Evolutionary conservation across 129 eudicot genomes (phyloP).

Genomic region (Lactuca sativa): DNA sequence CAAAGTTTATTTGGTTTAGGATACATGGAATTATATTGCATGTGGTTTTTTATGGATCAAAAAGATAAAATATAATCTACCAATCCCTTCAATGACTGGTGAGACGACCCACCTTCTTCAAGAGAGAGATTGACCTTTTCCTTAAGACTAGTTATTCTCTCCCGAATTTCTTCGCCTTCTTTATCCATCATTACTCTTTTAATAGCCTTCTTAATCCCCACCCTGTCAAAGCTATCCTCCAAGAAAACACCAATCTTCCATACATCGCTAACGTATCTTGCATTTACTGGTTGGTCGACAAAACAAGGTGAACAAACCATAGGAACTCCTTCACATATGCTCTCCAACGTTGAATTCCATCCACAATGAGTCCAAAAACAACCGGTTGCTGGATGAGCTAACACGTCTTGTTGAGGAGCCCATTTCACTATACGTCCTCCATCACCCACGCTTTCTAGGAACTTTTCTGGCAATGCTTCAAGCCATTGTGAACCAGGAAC

Average conservation of each 20-base stretch:
- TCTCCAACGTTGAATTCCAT: not conserved
- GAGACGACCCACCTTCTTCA: not conserved
- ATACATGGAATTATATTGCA: not conserved
- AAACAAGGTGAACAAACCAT: not conserved
- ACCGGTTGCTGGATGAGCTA: not conserved
- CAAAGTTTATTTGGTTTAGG: too few relatives aligned
- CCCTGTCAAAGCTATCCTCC: not conserved
- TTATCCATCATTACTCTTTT: not conserved
- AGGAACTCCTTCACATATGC: not conserved
- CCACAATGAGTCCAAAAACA: not conserved
- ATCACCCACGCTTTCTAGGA: not conserved
- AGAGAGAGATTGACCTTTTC: not conserved
- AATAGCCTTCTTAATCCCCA: not conserved
- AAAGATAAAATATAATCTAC: not conserved
- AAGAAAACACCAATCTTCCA: not conserved
- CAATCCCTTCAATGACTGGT: not conserved
- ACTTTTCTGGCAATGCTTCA: not conserved
- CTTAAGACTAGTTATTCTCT: not conserved
- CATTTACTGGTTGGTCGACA: not conserved
- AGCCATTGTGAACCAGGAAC: conserved; percentile 11
- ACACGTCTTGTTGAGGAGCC: not conserved
- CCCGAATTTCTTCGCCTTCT: not conserved
- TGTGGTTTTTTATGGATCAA: not conserved
- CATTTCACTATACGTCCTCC: not conserved
- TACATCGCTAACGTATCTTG: not conserved